Evolutionary conservation across 768 basidiomycete genomes (phyloP).

Genomic region (Dendrothele bispora): DNA sequence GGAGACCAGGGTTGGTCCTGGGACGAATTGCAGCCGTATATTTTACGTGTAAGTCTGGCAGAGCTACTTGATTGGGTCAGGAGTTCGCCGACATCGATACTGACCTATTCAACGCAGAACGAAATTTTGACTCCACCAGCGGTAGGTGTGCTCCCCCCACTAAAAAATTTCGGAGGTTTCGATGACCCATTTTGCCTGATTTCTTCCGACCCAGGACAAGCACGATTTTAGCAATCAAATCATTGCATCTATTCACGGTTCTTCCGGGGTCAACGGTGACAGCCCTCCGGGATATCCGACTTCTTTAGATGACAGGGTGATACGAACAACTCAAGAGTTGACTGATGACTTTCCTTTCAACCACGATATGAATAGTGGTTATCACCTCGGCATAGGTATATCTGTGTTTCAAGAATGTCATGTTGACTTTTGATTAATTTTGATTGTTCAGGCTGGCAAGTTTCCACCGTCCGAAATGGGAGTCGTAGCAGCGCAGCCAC

Average conservation of each 20-base stretch:
- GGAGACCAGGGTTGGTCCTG: constrained; percentile 16
- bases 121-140: too few relatives aligned
- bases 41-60: constrained; percentile 1
- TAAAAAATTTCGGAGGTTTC: too few relatives aligned
- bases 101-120: too few relatives aligned
- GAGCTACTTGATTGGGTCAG: too few relatives aligned
- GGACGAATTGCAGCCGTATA: constrained; percentile 12
- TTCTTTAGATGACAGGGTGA: constrained; percentile 19
- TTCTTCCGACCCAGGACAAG: too few relatives aligned
- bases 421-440: constrained; percentile 34
- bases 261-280: constrained; percentile 19
- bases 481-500: constrained; percentile 28
- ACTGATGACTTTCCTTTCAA: constrained; percentile 23
- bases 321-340: constrained; percentile 23
- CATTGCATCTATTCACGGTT: too few relatives aligned
- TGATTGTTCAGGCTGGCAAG: constrained; percentile 24
- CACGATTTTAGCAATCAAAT: too few relatives aligned
- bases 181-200: too few relatives aligned
- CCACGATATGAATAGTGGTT: constrained; percentile 29
- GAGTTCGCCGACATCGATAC: too few relatives aligned
- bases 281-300: constrained; percentile 19
- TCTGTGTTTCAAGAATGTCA: constrained; percentile 18
- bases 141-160: too few relatives aligned
- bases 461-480: constrained; percentile 20
- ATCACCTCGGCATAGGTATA: constrained; percentile 29